Percentiles rank a stretch among this genome's conserved stretches.
Evolutionary conservation across 2,329 filamentous ascomycete genomes (phyloP).

Genomic region (Fusarium sacchari): DNA sequence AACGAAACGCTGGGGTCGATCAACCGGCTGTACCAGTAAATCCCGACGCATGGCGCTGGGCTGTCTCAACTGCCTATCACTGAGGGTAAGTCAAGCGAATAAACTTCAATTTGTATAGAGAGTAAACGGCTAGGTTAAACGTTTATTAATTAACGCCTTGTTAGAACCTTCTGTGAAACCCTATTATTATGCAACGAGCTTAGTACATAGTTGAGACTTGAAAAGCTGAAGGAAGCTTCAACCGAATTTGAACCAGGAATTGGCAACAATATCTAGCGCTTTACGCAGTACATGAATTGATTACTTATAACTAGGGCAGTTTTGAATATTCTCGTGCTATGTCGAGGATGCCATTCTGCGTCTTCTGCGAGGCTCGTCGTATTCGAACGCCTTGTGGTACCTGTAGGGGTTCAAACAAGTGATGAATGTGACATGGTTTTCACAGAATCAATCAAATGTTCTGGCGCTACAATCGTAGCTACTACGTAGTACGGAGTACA

Average conservation of each 20-base stretch:
- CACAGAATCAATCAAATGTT: not conserved
- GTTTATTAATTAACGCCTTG: not conserved
- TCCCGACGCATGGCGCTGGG: slow-evolving; percentile 24
- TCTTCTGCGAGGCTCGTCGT: not conserved
- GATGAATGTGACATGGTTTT: not conserved
- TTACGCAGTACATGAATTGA: not conserved
- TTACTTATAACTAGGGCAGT: not conserved
- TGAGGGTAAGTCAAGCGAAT: not conserved
- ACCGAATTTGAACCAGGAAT: not conserved
- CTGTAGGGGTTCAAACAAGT: not conserved
- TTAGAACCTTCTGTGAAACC: slow-evolving; percentile 17
- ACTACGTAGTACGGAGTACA: too few species aligned
- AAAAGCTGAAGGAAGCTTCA: not conserved
- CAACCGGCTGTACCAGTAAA: slow-evolving; percentile 29
- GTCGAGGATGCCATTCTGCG: not conserved
- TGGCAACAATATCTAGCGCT: not conserved
- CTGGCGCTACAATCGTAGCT: not conserved
- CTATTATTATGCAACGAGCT: slow-evolving; percentile 7
- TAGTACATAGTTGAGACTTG: not conserved
- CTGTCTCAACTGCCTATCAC: slow-evolving; percentile 11
- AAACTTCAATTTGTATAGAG: not conserved
- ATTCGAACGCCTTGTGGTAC: not conserved
- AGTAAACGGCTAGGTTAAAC: not conserved
- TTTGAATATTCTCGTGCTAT: not conserved
- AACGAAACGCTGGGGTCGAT: slow-evolving; percentile 16